A percentile compares a stretch with the other conserved stretches of the same genome.
These are phyloP conservation scores for Silene vulgaris DNA, from an alignment of 179 eudicot species.

Conservation along the genomic window DNA sequence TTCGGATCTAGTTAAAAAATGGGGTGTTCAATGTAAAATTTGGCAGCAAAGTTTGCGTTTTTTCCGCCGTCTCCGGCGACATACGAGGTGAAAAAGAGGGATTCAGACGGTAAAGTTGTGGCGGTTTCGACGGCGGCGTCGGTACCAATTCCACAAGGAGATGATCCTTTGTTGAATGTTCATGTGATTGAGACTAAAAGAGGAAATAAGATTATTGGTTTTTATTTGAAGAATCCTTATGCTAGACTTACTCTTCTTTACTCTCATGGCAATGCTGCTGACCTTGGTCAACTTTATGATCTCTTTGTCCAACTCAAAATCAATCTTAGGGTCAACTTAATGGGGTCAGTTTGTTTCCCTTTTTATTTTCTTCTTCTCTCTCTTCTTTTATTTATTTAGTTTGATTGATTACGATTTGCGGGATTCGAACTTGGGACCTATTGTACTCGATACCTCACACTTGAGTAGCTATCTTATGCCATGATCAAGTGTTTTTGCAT, in stretches of 20 bases:
- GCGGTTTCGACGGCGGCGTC: conserved; percentile 58
- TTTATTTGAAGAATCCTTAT: conserved; percentile 66
- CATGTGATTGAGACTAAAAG: conserved; percentile 60
- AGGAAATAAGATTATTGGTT: conserved; percentile 84
- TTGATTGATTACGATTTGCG: neutral
- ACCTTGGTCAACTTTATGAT: conserved; percentile 91
- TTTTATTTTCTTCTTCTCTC: neutral
- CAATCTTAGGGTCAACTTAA: conserved; percentile 86
- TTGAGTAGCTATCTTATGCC: no score
- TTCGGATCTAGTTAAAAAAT: conserved; percentile 25
- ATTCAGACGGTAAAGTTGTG: conserved; percentile 45
- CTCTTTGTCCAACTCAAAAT: conserved; percentile 92
- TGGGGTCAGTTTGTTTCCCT: conserved; percentile 45
- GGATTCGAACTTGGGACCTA: neutral
- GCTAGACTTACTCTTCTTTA: conserved; percentile 80
- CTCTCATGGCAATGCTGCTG: conserved; percentile 98
- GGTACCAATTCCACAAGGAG: conserved; percentile 51
- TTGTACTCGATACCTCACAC: no score
- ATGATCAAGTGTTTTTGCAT: no score
- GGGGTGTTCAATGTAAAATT: conserved; percentile 74
- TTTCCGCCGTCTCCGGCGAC: conserved; percentile 89
- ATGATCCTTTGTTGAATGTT: conserved; percentile 58
- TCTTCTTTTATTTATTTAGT: neutral
- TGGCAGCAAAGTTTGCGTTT: conserved; percentile 87
- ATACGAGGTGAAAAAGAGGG: conserved; percentile 61